Conservation (phyloP, 139 green algal genomes). For the Pseudopediastrum boryanum region DNA sequence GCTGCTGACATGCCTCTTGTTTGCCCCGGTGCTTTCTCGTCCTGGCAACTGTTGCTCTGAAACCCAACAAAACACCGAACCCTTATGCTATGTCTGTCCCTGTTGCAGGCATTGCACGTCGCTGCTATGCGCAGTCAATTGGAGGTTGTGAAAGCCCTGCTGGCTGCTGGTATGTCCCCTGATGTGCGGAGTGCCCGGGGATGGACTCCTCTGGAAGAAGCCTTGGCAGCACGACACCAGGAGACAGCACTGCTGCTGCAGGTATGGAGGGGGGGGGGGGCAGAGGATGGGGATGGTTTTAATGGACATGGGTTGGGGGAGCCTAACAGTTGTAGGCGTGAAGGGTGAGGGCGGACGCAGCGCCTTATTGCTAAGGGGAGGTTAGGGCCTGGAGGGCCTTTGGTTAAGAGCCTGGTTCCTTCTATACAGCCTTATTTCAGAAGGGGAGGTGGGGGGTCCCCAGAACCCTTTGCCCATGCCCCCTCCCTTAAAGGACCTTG, state of each 20-base stretch:
- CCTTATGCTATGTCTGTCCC: background rate
- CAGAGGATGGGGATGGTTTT: background rate
- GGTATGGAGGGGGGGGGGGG: background rate
- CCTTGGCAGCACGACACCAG: slow-evolving; percentile 52
- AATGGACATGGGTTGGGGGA: background rate
- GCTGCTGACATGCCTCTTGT: slow-evolving; percentile 43
- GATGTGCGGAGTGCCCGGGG: slow-evolving; percentile 44
- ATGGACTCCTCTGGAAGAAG: slow-evolving; percentile 76
- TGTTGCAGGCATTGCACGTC: slow-evolving; percentile 68
- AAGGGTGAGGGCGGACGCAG: background rate
- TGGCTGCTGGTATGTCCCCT: slow-evolving; percentile 51
- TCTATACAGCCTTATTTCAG: background rate
- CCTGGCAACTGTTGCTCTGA: too few relatives aligned
- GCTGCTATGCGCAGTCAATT: slow-evolving; percentile 54
- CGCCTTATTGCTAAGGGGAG: background rate
- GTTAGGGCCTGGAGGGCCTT: too few relatives aligned
- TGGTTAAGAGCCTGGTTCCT: background rate
- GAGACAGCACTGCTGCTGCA: slow-evolving; percentile 39
- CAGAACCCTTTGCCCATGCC: too few relatives aligned
- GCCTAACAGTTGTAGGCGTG: background rate
- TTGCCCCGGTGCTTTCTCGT: too few relatives aligned
- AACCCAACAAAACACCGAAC: too few relatives aligned
- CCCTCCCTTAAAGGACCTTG: too few relatives aligned
- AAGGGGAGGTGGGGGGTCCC: too few relatives aligned
- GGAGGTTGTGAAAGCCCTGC: slow-evolving; percentile 41